Percentiles rank a stretch among this genome's conserved stretches.
Evolutionary conservation across 768 basidiomycete species (phyloP).

Genomic region (Chiua virens): DNA sequence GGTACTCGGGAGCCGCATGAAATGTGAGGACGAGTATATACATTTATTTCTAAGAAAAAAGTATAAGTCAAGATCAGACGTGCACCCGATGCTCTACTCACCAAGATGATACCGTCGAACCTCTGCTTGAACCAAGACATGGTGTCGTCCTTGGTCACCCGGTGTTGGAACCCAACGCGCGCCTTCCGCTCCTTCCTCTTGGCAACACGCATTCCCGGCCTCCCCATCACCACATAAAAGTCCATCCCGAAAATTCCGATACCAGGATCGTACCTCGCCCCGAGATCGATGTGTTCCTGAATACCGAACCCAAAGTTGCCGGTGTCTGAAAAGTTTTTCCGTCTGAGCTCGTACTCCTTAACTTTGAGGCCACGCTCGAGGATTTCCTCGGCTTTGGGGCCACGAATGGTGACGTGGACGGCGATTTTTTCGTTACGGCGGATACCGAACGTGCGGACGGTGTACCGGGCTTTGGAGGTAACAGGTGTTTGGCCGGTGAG

Average conservation of each 20-base stretch:
- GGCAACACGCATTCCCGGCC: constrained; percentile 90
- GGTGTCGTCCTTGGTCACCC: constrained; percentile 93
- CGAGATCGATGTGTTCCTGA: constrained; percentile 98
- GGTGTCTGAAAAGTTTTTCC: constrained; percentile 97
- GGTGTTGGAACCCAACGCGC: constrained; percentile 83
- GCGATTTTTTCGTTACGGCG: constrained; percentile 99
- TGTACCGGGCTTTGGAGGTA: constrained; percentile 99
- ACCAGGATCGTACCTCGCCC: constrained; percentile 95
- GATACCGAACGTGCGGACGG: constrained; percentile 98
- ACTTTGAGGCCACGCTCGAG: constrained; percentile 98
- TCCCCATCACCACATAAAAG: constrained; percentile 97
- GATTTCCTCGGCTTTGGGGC: constrained; percentile 99
- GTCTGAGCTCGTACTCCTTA: constrained; percentile 98
- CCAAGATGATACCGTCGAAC: constrained; percentile 96
- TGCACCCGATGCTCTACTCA: constrained; percentile 37
- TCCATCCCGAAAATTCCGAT: constrained; percentile 99
- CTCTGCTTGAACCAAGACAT: constrained; percentile 99
- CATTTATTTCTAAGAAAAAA: constrained; percentile 26
- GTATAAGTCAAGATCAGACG: background rate
- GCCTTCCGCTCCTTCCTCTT: constrained; percentile 88
- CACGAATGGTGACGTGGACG: constrained; percentile 97
- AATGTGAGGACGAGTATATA: no score
- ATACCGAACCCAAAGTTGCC: constrained; percentile 99
- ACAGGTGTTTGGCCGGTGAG: constrained; percentile 99
- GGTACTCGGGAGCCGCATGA: no score